Percentiles rank a stretch among this genome's conserved stretches.
Conservation (phyloP, 2,329 filamentous ascomycete species). For the Capronia americana region DNA sequence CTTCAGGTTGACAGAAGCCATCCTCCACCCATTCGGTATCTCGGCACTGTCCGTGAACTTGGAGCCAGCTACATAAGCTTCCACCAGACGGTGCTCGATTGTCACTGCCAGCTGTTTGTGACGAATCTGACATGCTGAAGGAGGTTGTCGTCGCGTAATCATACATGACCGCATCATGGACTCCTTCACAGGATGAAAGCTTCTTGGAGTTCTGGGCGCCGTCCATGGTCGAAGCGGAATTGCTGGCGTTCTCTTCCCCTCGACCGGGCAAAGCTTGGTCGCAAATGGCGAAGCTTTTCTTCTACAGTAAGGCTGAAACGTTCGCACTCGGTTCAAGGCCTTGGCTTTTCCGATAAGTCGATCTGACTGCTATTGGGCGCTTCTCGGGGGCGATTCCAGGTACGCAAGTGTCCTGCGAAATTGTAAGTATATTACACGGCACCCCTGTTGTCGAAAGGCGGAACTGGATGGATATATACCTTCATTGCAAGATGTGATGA, state of each 20-base stretch:
- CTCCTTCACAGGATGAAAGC: background rate
- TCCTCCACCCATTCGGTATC: background rate
- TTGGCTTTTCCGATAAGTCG: constrained; percentile 38
- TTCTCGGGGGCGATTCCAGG: constrained; percentile 71
- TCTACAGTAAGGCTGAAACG: background rate
- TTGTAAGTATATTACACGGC: constrained; percentile 23
- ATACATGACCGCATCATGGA: background rate
- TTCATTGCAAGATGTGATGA: constrained; percentile 89
- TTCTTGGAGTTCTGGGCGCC: background rate
- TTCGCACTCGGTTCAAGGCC: constrained; percentile 5
- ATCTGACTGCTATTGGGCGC: constrained; percentile 47
- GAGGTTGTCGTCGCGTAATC: background rate
- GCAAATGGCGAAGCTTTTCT: background rate
- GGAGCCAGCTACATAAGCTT: background rate
- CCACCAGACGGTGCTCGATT: background rate
- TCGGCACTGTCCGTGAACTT: background rate
- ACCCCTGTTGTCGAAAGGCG: constrained; percentile 18
- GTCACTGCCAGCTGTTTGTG: background rate
- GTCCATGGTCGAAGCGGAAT: background rate
- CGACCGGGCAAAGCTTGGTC: background rate
- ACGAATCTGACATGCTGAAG: background rate
- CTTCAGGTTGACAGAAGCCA: too few relatives aligned
- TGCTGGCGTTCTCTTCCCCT: background rate
- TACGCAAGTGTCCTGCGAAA: constrained; percentile 71
- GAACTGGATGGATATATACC: constrained; percentile 63